A percentile compares a stretch with the other conserved stretches of the same genome.
These are phyloP conservation scores for Hamamelis virginiana DNA, from an alignment of 164 flowering plant genomes.

Conservation along the genomic window DNA sequence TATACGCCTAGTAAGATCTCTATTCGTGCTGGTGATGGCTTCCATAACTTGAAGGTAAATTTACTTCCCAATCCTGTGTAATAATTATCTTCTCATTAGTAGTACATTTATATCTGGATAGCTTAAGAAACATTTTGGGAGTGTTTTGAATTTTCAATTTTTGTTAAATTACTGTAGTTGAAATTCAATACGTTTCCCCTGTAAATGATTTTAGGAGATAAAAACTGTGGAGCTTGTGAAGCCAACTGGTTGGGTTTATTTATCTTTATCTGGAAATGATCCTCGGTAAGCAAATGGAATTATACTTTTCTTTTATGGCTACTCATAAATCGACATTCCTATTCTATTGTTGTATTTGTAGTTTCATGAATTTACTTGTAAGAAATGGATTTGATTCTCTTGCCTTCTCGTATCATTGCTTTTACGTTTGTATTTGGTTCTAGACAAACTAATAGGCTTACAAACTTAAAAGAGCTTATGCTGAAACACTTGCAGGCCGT, in stretches of 20 bases:
- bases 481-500: not conserved
- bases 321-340: not conserved
- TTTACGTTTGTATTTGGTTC: not conserved
- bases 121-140: too few species aligned
- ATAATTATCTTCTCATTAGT: not conserved
- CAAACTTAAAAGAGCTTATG: not conserved
- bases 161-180: not conserved
- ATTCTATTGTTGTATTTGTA: not conserved
- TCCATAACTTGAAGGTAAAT: constrained; percentile 86
- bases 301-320: not conserved
- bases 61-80: not conserved
- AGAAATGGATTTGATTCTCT: not conserved
- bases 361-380: not conserved
- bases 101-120: too few species aligned
- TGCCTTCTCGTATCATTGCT: not conserved
- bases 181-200: not conserved
- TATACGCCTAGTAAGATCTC: constrained; percentile 75
- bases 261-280: constrained; percentile 85
- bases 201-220: constrained; percentile 58
- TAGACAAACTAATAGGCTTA: not conserved
- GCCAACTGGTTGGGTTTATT: constrained; percentile 85
- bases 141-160: not conserved
- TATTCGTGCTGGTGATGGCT: constrained; percentile 89
- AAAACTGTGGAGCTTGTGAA: constrained; percentile 80
- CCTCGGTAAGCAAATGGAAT: constrained; percentile 55